A percentile compares a stretch with the other conserved stretches of the same genome.
Conservation (phyloP, 2,329 filamentous ascomycete species). For the Salinomyces thailandicus region DNA sequence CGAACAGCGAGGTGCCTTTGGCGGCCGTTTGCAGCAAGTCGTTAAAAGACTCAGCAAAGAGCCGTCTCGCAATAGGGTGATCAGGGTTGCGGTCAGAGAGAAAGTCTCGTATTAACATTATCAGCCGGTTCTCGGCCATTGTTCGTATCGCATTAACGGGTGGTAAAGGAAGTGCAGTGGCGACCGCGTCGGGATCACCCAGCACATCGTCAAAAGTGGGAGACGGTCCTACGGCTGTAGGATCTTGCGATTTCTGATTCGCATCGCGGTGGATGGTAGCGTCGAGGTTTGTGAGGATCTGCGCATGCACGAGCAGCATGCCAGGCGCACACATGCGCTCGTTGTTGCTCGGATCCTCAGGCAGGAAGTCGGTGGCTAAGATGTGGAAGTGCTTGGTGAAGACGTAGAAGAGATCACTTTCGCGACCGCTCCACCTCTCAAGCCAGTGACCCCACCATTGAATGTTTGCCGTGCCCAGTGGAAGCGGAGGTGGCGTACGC, state of each 20-base stretch:
- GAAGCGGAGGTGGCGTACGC: constrained; percentile 54
- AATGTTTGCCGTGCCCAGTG: constrained; percentile 60
- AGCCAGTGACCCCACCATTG: constrained; percentile 79
- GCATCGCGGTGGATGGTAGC: constrained; percentile 70
- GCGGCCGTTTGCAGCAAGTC: constrained; percentile 62
- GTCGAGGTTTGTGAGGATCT: constrained; percentile 69
- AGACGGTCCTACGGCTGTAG: constrained; percentile 29
- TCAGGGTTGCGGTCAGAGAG: constrained; percentile 52
- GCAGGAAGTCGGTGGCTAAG: constrained; percentile 55
- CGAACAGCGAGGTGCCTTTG: constrained; percentile 65
- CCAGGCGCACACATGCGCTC: constrained; percentile 60
- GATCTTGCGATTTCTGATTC: constrained; percentile 36
- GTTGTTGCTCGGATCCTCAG: constrained; percentile 37
- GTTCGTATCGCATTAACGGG: constrained; percentile 61
- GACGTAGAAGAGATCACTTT: constrained; percentile 84
- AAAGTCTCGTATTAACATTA: constrained; percentile 73
- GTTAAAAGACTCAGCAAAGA: constrained; percentile 69
- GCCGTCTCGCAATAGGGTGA: constrained; percentile 46
- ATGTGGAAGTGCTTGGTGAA: constrained; percentile 84
- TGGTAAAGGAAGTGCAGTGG: constrained; percentile 50
- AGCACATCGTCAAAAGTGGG: constrained; percentile 58
- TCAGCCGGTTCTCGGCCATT: constrained; percentile 81
- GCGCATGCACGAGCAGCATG: constrained; percentile 69
- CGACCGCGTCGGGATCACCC: constrained; percentile 55
- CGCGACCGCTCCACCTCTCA: constrained; percentile 72